Percentiles rank a stretch among this genome's conserved stretches.
Evolutionary conservation across 768 basidiomycete species (phyloP).

Genomic region (Russula lepida): DNA sequence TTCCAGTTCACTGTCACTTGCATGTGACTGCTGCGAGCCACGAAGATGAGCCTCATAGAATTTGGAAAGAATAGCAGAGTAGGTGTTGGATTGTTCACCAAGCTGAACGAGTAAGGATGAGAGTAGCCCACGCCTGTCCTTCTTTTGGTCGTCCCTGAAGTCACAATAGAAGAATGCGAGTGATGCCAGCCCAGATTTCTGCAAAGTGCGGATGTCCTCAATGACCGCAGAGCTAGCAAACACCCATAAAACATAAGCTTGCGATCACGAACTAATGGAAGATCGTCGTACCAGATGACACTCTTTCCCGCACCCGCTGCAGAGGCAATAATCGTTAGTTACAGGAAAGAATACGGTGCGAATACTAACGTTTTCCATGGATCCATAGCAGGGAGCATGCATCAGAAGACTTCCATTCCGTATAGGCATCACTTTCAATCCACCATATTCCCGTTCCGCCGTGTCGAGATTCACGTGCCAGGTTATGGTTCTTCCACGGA

Average conservation of each 20-base stretch:
- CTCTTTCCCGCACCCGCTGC: constrained; percentile 3
- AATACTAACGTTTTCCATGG: constrained; percentile 1
- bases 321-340: neutral
- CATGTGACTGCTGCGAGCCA: neutral
- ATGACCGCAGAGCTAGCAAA: neutral
- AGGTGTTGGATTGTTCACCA: neutral
- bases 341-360: neutral
- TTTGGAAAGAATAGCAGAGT: neutral
- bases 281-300: neutral
- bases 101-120: neutral
- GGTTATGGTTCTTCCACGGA: neutral
- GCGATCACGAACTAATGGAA: neutral
- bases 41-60: neutral
- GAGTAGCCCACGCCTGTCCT: neutral
- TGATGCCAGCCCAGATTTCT: neutral
- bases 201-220: neutral
- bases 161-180: constrained; percentile 5
- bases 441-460: neutral
- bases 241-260: too few species aligned
- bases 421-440: neutral
- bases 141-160: constrained; percentile 1
- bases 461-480: neutral
- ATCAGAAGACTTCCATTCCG: neutral
- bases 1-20: neutral
- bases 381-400: neutral